Base-by-base conservation (phyloP, 768 basidiomycete species). In the Mycena kentingensis region DNA sequence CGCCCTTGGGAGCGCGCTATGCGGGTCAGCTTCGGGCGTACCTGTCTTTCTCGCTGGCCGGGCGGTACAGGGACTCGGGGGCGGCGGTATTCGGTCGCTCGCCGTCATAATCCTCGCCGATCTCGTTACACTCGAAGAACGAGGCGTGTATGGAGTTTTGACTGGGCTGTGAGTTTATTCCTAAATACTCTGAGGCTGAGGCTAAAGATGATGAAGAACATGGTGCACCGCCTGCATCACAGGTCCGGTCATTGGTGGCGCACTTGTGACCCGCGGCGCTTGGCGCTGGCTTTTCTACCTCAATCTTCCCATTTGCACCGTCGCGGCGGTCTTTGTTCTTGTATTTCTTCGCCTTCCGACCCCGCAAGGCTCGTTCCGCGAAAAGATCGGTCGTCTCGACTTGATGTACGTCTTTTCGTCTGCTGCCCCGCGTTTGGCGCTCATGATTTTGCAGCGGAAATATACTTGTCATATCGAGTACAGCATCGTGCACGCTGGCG, bases 251-350 rank as follows among this genome's bases (percentile, higher is more conserved):
- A 56, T 75, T 5, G 72, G 69, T 7, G 74, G 74, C 0, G 63
- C 65, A 21, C 58, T 74, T 7, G 65, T 71, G 13, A 50, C 60
- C 4, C 49, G 46, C 5, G 69, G 69, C 2, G 58, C 65, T 21
- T 75, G 74, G 74, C 63, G 74, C 16, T 76, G 74, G 75, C 51
- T 75, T 18, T 75, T 76, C 60, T 75, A 72, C 60, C 64, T 77
- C 52, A 77, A 77, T 46, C 52, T 75, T 19, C 73, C 74, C 8
- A 61, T 73, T 31, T 67, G 66, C 8, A 54, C 59, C 13, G 21
- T 75, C 8, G 59, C 63, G 2, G 66, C 59, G 0, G 60, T 46
- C 5, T 15, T 73, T 3, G 56, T 72, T 27, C 36, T 67, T 3
- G 32, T 69, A 24, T 69, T 66, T 50, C 58, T 76, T 29, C 62